These are phyloP conservation scores for Camellia japonica DNA, from an alignment of 148 eudicot genomes.

Conservation along the genomic window DNA sequence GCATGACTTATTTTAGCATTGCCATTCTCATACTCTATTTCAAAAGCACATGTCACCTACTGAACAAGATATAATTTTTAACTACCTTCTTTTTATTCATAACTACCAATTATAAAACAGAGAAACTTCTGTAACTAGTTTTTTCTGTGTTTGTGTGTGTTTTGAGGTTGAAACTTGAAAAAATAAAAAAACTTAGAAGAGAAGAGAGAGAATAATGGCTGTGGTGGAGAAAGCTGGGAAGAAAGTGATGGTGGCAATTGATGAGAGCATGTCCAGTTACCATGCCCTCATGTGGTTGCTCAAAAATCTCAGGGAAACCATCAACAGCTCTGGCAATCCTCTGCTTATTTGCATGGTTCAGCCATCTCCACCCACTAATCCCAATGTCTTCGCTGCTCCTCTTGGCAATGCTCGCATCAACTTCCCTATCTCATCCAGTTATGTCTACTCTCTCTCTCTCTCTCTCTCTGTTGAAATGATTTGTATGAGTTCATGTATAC, in stretches of 20 bases:
- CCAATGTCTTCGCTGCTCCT: constrained; percentile 25
- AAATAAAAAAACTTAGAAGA: too few species aligned
- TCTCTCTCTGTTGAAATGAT: background rate
- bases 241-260: constrained; percentile 44
- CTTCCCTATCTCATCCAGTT: constrained; percentile 22
- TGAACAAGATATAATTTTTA: too few species aligned
- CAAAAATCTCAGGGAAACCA: constrained; percentile 28
- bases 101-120: too few species aligned
- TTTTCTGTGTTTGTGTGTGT: too few species aligned
- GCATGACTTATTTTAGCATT: too few species aligned
- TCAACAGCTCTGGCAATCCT: constrained; percentile 19
- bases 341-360: constrained; percentile 27
- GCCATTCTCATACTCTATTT: too few species aligned
- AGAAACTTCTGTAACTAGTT: too few species aligned
- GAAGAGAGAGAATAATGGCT: constrained; percentile 4
- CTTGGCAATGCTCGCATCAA: constrained; percentile 34
- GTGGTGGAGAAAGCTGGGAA: constrained; percentile 11
- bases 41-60: too few species aligned
- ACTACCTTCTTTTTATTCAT: too few species aligned
- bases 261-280: constrained; percentile 33
- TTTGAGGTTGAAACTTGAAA: background rate
- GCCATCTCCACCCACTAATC: constrained; percentile 16
- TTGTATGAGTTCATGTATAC: too few species aligned
- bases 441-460: constrained; percentile 11
- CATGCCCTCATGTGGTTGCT: constrained; percentile 36